Percentiles rank a stretch among this genome's conserved stretches.
phyloP scores from a whole-genome alignment of 2,329 filamentous ascomycete species.

The Lachnellula willkommii region DNA sequence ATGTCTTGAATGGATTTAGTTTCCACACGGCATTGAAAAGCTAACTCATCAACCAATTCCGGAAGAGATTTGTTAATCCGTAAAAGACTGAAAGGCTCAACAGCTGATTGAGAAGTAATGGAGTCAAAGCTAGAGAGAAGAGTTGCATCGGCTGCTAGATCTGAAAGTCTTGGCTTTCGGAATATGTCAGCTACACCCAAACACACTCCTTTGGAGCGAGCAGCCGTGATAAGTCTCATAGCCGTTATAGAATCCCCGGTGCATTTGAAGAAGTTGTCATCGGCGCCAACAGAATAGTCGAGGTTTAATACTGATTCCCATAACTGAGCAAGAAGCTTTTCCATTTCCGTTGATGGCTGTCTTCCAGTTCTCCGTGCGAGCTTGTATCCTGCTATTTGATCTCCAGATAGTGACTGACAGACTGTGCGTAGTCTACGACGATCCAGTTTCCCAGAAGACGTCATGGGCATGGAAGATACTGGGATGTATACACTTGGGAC shows the following conservation, averaged over 20 bases:
- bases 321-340: constrained; percentile 3
- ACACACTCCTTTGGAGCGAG: constrained; percentile 22
- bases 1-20: constrained; percentile 30
- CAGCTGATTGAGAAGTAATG: constrained; percentile 14
- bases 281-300: constrained; percentile 15
- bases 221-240: constrained; percentile 36
- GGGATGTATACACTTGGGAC: constrained; percentile 31
- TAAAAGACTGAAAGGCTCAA: constrained; percentile 19
- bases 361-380: neutral
- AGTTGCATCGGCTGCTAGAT: constrained; percentile 35
- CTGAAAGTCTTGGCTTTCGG: constrained; percentile 35
- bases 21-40: neutral
- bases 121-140: constrained; percentile 3
- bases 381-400: neutral
- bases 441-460: constrained; percentile 31
- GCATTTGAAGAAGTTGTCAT: constrained; percentile 40
- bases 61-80: neutral
- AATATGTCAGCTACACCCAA: constrained; percentile 40
- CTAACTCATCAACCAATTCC: neutral
- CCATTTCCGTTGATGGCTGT: constrained; percentile 5
- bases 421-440: constrained; percentile 32
- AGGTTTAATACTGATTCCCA: constrained; percentile 7
- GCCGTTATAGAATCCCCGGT: constrained; percentile 44
- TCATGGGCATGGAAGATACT: constrained; percentile 27
- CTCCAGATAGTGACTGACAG: constrained; percentile 4